Evolutionary conservation across 257 asterid genomes (phyloP).

Genomic region (Fraxinus anomala): DNA sequence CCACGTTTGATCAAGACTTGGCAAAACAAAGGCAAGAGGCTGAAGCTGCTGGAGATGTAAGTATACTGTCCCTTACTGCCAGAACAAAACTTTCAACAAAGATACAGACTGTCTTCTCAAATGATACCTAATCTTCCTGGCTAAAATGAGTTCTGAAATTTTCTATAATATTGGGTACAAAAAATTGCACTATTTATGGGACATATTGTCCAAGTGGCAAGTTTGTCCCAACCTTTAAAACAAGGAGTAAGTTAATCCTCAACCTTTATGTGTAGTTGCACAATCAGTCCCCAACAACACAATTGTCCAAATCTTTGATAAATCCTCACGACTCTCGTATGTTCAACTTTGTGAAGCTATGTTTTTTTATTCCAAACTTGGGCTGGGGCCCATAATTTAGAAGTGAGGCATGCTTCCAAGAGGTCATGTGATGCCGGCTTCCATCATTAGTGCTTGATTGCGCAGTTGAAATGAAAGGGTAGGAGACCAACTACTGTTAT

Average conservation of each 20-base stretch:
- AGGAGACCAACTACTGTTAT: background rate
- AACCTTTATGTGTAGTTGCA: background rate
- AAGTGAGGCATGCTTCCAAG: background rate
- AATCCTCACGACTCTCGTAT: background rate
- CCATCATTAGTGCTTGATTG: background rate
- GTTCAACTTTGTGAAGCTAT: background rate
- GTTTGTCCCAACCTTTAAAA: background rate
- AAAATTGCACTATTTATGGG: background rate
- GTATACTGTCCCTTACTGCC: slow-evolving; percentile 32
- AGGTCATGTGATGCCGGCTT: background rate
- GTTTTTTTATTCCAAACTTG: too few species aligned
- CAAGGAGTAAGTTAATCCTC: background rate
- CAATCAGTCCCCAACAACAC: background rate
- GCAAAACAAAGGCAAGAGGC: slow-evolving; percentile 75
- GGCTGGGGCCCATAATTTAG: too few species aligned
- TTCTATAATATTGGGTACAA: background rate
- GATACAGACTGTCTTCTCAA: background rate
- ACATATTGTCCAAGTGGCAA: background rate
- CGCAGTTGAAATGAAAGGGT: background rate
- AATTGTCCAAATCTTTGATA: background rate
- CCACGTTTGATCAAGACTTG: slow-evolving; percentile 68
- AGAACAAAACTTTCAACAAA: background rate
- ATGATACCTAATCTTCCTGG: background rate
- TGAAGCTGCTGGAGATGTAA: slow-evolving; percentile 86
- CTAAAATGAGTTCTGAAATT: background rate